These are phyloP conservation scores for Zelopaecilomyces penicillatus DNA, from an alignment of 2,329 filamentous ascomycete genomes.

Conservation along the genomic window DNA sequence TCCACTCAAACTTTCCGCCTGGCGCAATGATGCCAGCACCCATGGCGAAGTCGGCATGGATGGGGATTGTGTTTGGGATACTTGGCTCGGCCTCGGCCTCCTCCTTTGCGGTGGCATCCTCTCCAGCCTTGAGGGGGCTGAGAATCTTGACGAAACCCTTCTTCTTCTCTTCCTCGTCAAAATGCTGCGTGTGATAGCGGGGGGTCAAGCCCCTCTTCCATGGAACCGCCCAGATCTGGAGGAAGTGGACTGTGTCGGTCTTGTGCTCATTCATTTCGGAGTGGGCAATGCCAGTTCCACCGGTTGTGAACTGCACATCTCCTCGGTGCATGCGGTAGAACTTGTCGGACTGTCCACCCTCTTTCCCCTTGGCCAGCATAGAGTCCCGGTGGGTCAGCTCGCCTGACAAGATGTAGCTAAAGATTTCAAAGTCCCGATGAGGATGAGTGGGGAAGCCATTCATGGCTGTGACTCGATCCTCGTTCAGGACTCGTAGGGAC, in stretches of 20 bases:
- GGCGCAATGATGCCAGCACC: conserved; percentile 65
- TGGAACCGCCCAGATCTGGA: conserved; percentile 83
- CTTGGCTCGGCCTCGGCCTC: conserved; percentile 56
- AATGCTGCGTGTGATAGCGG: conserved; percentile 67
- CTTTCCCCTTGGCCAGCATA: conserved; percentile 64
- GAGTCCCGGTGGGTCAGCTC: conserved; percentile 83
- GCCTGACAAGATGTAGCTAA: conserved; percentile 76
- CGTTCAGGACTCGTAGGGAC: conserved; percentile 75
- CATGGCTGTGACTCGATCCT: conserved; percentile 69
- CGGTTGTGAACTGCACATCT: conserved; percentile 84
- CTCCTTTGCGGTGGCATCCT: conserved; percentile 50
- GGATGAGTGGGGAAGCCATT: conserved; percentile 78
- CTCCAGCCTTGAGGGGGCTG: conserved; percentile 62
- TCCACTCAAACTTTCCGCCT: conserved; percentile 60
- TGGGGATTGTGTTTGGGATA: conserved; percentile 63
- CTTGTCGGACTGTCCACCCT: conserved; percentile 50
- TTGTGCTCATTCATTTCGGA: conserved; percentile 73
- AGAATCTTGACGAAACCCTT: conserved; percentile 66
- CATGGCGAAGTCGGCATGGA: conserved; percentile 81
- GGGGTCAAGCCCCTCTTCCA: conserved; percentile 66
- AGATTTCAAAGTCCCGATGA: conserved; percentile 84
- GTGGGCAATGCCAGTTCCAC: conserved; percentile 73
- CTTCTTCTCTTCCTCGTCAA: conserved; percentile 63
- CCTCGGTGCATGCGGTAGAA: conserved; percentile 67
- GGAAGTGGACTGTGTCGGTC: conserved; percentile 66